These are phyloP conservation scores for Panicum virgatum DNA, from an alignment of 202 grass and related monocot species.

Conservation along the genomic window DNA sequence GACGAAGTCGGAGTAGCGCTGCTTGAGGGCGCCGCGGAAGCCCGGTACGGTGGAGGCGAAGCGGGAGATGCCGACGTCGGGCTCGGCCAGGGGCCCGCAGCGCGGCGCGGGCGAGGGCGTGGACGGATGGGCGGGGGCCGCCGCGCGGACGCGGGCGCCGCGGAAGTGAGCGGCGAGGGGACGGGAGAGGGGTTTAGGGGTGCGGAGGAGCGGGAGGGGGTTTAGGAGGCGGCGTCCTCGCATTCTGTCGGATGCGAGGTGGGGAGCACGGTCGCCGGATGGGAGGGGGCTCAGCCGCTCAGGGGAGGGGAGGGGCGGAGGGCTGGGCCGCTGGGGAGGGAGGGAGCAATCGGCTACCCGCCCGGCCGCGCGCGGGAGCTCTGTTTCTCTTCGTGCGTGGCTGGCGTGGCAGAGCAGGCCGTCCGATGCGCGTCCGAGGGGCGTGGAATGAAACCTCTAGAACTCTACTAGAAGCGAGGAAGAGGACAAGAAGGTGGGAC, in stretches of 20 bases:
- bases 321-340: too few relatives aligned
- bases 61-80: constrained; percentile 81
- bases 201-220: constrained; percentile 12
- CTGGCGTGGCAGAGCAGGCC: neutral
- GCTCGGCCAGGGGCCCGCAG: constrained; percentile 54
- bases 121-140: neutral
- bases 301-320: neutral
- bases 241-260: constrained; percentile 7
- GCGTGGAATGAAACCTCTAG: too few relatives aligned
- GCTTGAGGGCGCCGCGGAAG: constrained; percentile 81
- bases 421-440: too few relatives aligned
- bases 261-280: neutral
- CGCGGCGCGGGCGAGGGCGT: neutral
- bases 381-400: neutral
- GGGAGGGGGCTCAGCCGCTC: too few relatives aligned
- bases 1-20: constrained; percentile 88
- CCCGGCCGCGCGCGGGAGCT: neutral
- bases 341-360: neutral
- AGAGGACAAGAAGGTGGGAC: too few relatives aligned
- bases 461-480: too few relatives aligned
- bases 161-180: neutral
- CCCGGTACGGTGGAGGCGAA: constrained; percentile 75
- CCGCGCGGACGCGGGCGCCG: neutral
- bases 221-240: constrained; percentile 39
- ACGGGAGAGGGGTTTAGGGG: constrained; percentile 22